Conservation (phyloP, 179 eudicot species). For the Drosera spatulata region DNA sequence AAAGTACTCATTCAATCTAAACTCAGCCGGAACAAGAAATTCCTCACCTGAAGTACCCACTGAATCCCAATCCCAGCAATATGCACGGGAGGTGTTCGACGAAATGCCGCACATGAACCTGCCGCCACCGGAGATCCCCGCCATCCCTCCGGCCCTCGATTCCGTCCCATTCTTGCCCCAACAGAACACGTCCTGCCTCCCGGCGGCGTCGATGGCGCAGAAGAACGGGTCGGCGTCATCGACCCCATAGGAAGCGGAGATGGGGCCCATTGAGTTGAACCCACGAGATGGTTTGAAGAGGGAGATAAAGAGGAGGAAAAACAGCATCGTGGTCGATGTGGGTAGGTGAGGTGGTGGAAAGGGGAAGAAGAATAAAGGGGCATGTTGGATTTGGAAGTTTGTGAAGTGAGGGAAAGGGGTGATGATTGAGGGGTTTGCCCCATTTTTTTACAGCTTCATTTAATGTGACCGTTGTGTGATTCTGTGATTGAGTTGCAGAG, state of each 20-base stretch:
- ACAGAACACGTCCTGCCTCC: conserved; percentile 67
- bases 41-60: conserved; percentile 23
- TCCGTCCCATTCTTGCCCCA: conserved; percentile 43
- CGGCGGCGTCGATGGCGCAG: conserved; percentile 94
- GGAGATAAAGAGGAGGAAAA: conserved; percentile 8
- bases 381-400: no score
- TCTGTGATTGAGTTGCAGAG: no score
- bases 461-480: no score
- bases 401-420: no score
- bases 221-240: conserved; percentile 32
- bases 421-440: no score
- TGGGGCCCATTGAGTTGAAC: conserved; percentile 83
- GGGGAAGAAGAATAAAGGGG: no score
- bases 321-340: conserved; percentile 1
- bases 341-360: no score
- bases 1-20: conserved; percentile 36
- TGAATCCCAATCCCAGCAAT: conserved; percentile 44
- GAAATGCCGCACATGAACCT: conserved; percentile 78
- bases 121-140: conserved; percentile 67
- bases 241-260: conserved; percentile 60
- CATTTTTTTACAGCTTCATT: no score
- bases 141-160: conserved; percentile 23
- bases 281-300: conserved; percentile 28
- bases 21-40: conserved; percentile 36
- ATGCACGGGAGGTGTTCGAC: conserved; percentile 53